Conservation (phyloP, 2,329 filamentous ascomycete species). For the Phaeosphaeriaceae sp. region DNA sequence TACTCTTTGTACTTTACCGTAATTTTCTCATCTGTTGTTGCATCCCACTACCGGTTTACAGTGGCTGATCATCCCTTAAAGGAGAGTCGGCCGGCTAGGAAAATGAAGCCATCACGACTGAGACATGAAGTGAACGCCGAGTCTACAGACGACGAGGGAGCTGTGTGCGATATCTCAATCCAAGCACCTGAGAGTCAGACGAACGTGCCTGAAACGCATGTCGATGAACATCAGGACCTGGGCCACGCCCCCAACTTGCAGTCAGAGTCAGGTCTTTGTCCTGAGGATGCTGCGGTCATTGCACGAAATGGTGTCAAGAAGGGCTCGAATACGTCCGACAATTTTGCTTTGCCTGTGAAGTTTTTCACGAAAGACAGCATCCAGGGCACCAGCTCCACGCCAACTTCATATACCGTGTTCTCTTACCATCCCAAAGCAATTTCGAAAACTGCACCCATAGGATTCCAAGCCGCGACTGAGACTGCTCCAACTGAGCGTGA, state of each 20-base stretch:
- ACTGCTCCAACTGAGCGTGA: too few relatives aligned
- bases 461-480: too few relatives aligned
- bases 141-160: conserved; percentile 19
- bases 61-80: conserved; percentile 21
- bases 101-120: conserved; percentile 25
- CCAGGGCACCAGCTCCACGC: not conserved
- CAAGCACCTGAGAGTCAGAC: conserved; percentile 27
- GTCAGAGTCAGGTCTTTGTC: conserved; percentile 2
- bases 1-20: not conserved
- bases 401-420: too few relatives aligned
- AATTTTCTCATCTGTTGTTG: not conserved
- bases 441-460: too few relatives aligned
- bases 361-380: not conserved
- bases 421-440: too few relatives aligned
- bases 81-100: conserved; percentile 10
- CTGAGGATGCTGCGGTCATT: conserved; percentile 4
- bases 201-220: conserved; percentile 28
- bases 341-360: not conserved
- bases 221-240: conserved; percentile 3
- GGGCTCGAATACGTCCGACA: not conserved
- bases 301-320: conserved; percentile 6
- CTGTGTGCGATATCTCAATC: conserved; percentile 1
- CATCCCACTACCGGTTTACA: not conserved
- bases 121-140: conserved; percentile 25
- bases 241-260: not conserved